Evolutionary conservation across 1,139 yeast species (phyloP).

Genomic region (Lodderomyces elongisporus): DNA sequence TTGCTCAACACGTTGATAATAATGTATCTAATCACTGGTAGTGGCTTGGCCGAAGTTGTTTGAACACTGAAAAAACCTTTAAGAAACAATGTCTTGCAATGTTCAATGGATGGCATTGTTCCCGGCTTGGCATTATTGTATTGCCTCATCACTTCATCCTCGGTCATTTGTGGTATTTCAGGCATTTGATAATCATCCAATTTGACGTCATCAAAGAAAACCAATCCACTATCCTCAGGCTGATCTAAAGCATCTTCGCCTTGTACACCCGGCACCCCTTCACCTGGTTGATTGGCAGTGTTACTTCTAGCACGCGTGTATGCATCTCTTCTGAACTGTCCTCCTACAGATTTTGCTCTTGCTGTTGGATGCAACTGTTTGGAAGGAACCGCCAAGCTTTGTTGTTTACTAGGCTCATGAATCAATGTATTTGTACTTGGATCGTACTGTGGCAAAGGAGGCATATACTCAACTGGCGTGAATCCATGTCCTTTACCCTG

Average conservation of each 20-base stretch:
- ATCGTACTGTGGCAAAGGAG: constrained; percentile 45
- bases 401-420: constrained; percentile 7
- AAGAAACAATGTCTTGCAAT: constrained; percentile 84
- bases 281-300: constrained; percentile 13
- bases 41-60: constrained; percentile 88
- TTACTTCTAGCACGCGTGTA: constrained; percentile 22
- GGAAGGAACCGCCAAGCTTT: constrained; percentile 3
- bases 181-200: constrained; percentile 40
- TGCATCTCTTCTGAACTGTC: constrained; percentile 64
- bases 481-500: constrained; percentile 36
- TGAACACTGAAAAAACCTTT: constrained; percentile 95
- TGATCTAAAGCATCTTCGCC: constrained; percentile 39
- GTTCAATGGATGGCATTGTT: constrained; percentile 90
- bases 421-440: constrained; percentile 24
- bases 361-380: constrained; percentile 69
- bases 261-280: constrained; percentile 16
- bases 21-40: constrained; percentile 83
- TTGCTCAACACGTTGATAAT: constrained; percentile 73
- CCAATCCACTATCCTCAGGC: constrained; percentile 36
- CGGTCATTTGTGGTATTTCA: constrained; percentile 45
- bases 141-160: constrained; percentile 60
- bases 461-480: constrained; percentile 44
- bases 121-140: constrained; percentile 70
- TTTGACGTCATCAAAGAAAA: constrained; percentile 63
- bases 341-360: constrained; percentile 82